phyloP scores from a whole-genome alignment of 495 filamentous ascomycete species.

The Tuber borchii region DNA sequence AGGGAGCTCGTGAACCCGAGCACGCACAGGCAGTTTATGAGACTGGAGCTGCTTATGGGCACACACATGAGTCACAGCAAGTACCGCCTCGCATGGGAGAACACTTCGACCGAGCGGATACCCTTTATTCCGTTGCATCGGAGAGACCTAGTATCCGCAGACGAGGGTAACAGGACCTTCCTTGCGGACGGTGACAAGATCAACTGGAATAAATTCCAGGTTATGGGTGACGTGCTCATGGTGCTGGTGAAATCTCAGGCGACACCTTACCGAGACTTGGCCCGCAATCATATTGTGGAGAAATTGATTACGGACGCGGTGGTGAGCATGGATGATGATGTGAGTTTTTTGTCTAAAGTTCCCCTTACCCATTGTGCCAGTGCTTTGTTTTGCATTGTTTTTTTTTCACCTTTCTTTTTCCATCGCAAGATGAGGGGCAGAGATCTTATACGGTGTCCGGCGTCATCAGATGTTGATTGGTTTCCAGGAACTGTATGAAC shows the following conservation, averaged over 20 bases:
- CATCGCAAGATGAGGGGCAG: neutral
- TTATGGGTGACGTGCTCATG: constrained; percentile 85
- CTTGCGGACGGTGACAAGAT: constrained; percentile 68
- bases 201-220: constrained; percentile 98
- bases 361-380: neutral
- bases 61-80: constrained; percentile 85
- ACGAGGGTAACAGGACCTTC: constrained; percentile 87
- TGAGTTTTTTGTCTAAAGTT: constrained; percentile 20
- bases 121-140: constrained; percentile 90
- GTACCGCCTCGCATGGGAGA: constrained; percentile 94
- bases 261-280: constrained; percentile 67
- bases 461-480: constrained; percentile 22
- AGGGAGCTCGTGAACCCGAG: constrained; percentile 64
- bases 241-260: constrained; percentile 86
- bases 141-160: constrained; percentile 80
- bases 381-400: neutral
- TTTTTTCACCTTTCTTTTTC: neutral
- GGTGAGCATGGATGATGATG: constrained; percentile 41
- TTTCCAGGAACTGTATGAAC: constrained; percentile 39
- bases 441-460: constrained; percentile 11
- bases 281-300: constrained; percentile 33
- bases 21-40: constrained; percentile 73
- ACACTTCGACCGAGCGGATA: constrained; percentile 79
- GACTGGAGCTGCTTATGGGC: constrained; percentile 85
- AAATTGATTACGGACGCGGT: constrained; percentile 39